Percentiles rank a stretch among this genome's conserved stretches.
phyloP scores from a whole-genome alignment of 257 asterid genomes.

The Solanum boliviense region DNA sequence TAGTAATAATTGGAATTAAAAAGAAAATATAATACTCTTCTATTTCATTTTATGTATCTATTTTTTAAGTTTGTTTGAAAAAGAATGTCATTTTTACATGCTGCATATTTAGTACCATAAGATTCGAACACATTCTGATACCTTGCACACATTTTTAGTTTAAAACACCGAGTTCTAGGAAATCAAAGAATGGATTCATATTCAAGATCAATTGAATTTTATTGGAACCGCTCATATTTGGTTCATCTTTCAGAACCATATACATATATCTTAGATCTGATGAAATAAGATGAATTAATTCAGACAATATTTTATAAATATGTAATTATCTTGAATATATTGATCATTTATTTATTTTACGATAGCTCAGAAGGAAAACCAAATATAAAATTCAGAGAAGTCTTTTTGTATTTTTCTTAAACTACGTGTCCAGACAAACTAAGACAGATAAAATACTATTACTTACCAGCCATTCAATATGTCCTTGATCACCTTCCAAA shows the following conservation, averaged over 20 bases:
- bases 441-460: not conserved
- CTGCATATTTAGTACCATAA: too few species aligned
- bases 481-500: constrained; percentile 14
- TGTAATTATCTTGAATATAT: too few species aligned
- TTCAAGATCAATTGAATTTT: not conserved
- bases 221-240: too few species aligned
- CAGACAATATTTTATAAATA: not conserved
- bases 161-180: not conserved
- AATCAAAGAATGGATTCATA: not conserved
- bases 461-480: constrained; percentile 14
- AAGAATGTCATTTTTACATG: too few species aligned
- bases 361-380: too few species aligned
- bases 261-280: not conserved
- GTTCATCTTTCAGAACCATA: not conserved
- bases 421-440: not conserved
- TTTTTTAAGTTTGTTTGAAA: too few species aligned
- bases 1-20: not conserved
- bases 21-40: not conserved
- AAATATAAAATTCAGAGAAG: not conserved
- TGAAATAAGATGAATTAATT: not conserved
- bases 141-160: too few species aligned
- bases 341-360: too few species aligned
- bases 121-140: too few species aligned
- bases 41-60: not conserved
- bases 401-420: not conserved